phyloP scores from a whole-genome alignment of 2,329 filamentous ascomycete species.

The Xylaria sp. region DNA sequence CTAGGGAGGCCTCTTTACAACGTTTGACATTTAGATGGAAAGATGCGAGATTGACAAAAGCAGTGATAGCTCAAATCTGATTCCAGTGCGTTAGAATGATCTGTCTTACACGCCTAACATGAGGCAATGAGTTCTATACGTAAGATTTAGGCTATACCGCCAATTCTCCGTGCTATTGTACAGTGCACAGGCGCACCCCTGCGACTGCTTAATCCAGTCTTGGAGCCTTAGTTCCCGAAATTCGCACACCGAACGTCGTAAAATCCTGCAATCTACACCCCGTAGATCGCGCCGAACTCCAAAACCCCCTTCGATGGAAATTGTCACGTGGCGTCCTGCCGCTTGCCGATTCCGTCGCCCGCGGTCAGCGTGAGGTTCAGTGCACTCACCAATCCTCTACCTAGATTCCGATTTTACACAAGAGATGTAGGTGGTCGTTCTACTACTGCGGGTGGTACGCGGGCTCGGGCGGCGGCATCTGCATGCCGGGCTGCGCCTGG shows the following conservation, averaged over 20 bases:
- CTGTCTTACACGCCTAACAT: background rate
- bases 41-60: no score
- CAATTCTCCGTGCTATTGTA: background rate
- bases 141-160: background rate
- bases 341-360: background rate
- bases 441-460: conserved; percentile 39
- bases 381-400: background rate
- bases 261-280: background rate
- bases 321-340: background rate
- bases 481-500: conserved; percentile 49
- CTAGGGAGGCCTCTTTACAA: background rate
- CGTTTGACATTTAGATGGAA: no score
- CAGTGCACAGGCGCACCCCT: background rate
- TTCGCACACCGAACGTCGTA: conserved; percentile 11
- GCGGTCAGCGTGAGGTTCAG: background rate
- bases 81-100: no score
- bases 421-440: background rate
- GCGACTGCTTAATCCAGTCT: background rate
- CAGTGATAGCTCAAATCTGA: no score
- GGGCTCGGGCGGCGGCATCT: conserved; percentile 43
- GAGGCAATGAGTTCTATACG: background rate
- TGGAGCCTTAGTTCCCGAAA: background rate
- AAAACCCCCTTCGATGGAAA: background rate
- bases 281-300: conserved; percentile 13
- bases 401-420: background rate